Conservation (phyloP, 1,139 yeast species). For the Lodderomyces oxycetoniae region DNA sequence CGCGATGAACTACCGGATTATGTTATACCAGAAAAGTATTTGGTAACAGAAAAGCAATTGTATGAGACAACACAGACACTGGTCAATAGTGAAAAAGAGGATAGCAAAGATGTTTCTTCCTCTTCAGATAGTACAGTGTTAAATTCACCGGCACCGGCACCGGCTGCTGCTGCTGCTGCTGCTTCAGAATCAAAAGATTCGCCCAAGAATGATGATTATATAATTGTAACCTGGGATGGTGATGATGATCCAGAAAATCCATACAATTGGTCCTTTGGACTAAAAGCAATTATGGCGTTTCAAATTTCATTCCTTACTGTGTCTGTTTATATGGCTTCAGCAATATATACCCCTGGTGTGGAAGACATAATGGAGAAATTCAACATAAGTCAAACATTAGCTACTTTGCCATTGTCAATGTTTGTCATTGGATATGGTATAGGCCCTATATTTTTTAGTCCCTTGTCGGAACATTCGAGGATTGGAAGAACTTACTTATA, state of each 20-base stretch:
- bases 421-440: slow-evolving; percentile 53
- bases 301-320: slow-evolving; percentile 22
- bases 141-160: too few species aligned
- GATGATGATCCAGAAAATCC: slow-evolving; percentile 31
- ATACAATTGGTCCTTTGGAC: slow-evolving; percentile 23
- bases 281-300: slow-evolving; percentile 18
- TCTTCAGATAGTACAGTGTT: background rate
- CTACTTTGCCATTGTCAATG: slow-evolving; percentile 38
- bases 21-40: slow-evolving; percentile 29
- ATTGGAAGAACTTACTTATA: slow-evolving; percentile 51
- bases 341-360: slow-evolving; percentile 28
- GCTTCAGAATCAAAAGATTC: background rate
- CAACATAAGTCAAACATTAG: slow-evolving; percentile 37
- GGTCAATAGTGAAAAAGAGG: background rate
- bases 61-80: slow-evolving; percentile 1
- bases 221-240: slow-evolving; percentile 23
- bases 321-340: slow-evolving; percentile 26
- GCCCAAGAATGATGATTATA: slow-evolving; percentile 2
- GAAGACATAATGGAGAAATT: slow-evolving; percentile 39
- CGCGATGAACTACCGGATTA: slow-evolving; percentile 28
- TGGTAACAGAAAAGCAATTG: slow-evolving; percentile 2
- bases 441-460: slow-evolving; percentile 53
- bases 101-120: background rate
- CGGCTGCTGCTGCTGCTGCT: too few species aligned
- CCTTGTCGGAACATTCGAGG: slow-evolving; percentile 44